These are phyloP conservation scores for Sclerotinia sclerotiorum DNA, from an alignment of 2,329 filamentous ascomycete species.

Conservation along the genomic window DNA sequence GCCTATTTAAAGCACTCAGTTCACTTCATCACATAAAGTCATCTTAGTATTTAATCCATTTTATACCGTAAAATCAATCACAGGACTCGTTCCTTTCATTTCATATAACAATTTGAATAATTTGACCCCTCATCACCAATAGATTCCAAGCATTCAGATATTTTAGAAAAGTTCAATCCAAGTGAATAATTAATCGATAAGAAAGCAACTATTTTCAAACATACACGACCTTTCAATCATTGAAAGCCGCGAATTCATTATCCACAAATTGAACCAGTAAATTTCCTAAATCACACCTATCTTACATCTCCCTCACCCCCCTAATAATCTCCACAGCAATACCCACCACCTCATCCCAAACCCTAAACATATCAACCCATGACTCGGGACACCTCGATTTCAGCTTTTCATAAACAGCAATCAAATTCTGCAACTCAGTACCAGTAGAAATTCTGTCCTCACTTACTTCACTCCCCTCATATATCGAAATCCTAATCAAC, in stretches of 20 bases:
- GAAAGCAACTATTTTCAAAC: background rate
- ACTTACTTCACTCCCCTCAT: background rate
- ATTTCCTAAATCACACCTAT: background rate
- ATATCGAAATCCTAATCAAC: background rate
- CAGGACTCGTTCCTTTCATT: background rate
- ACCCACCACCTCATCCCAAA: background rate
- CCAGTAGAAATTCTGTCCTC: background rate
- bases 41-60: background rate
- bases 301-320: background rate
- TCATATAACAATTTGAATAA: accelerated
- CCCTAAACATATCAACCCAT: background rate
- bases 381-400: background rate
- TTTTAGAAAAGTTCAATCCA: too few species aligned
- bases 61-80: background rate
- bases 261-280: accelerated
- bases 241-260: background rate
- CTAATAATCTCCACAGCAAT: too few species aligned
- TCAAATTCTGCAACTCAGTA: too few species aligned
- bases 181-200: background rate
- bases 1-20: background rate
- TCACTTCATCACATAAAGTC: too few species aligned
- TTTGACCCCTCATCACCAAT: background rate
- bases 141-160: accelerated
- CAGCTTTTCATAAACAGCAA: background rate
- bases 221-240: background rate